Base-by-base conservation (phyloP, 2,329 filamentous ascomycete genomes). In the Aspergillus thermomutatus region DNA sequence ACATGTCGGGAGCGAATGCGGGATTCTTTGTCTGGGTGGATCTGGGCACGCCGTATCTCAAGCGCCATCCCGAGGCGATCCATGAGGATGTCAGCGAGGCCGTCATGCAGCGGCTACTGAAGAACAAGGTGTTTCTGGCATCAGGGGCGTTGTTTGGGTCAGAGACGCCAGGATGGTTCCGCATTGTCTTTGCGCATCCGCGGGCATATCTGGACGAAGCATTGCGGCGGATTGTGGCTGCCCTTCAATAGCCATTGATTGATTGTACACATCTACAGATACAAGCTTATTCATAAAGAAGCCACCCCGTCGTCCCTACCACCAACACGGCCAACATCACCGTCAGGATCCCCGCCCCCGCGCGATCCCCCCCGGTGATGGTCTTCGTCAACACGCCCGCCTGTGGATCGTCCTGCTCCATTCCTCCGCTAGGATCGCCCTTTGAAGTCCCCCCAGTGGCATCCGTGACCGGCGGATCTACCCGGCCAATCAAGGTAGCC, bases 1-100 rank as follows among this genome's bases (percentile, higher is more conserved):
- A 82, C 59, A 72, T 77, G 0, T 66, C 73, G 0, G 80, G 80
- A 0, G 74, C 71, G 4, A 85, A 84, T 58, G 83, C 83, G 0
- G 83, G 80, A 0, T 84, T 85, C 62, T 86, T 86, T 63, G 59
- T 86, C 2, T 85, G 79, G 75, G 66, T 83, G 2, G 76, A 85
- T 63, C 63, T 86, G 1, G 71, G 71, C 0, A 69, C 70, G 63
- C 65, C 49, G 17, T 73, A 69, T 56, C 59, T 50, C 4, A 60
- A 67, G 25, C 28, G 63, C 11, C 66, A 69, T 25, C 62, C 67
- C 0, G 59, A 55, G 3, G 48, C 57, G 0, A 27, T 49, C 1
- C 17, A 31, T 6, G 49, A 28, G 10, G 14, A 51, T 41, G 52
- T 71, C 10, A 64, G 66, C 26, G 62, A 69, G 8, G 65, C 49